Conservation (phyloP, 495 filamentous ascomycete genomes). For the Penicillium paradoxum region DNA sequence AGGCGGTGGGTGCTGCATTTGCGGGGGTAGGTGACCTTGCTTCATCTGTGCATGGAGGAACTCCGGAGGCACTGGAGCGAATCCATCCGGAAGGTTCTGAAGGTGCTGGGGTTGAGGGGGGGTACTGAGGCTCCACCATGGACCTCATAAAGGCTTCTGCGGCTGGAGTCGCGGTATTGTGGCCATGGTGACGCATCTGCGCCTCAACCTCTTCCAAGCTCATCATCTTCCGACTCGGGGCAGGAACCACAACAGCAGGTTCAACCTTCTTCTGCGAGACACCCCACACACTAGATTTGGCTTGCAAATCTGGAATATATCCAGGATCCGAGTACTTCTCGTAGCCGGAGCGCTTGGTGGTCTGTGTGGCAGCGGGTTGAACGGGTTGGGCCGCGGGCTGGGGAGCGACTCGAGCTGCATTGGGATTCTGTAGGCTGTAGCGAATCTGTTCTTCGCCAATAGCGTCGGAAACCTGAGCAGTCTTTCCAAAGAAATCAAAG, state of each 20-base stretch:
- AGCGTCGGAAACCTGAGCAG: constrained; percentile 75
- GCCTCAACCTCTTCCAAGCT: constrained; percentile 97
- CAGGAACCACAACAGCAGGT: constrained; percentile 9
- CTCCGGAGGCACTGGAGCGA: constrained; percentile 37
- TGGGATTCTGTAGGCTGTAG: constrained; percentile 62
- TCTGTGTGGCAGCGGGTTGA: constrained; percentile 21
- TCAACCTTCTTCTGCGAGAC: constrained; percentile 57
- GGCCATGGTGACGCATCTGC: constrained; percentile 70
- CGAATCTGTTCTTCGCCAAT: constrained; percentile 87
- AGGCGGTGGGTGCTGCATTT: constrained; percentile 46
- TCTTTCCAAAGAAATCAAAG: constrained; percentile 95
- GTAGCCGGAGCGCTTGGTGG: constrained; percentile 68
- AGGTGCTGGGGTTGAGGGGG: constrained; percentile 42
- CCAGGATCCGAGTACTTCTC: constrained; percentile 77
- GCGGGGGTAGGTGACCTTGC: constrained; percentile 38
- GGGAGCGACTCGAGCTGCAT: constrained; percentile 34
- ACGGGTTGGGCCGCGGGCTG: constrained; percentile 21
- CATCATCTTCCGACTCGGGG: constrained; percentile 64
- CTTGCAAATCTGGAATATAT: constrained; percentile 78
- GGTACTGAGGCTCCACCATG: constrained; percentile 28
- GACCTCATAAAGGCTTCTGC: constrained; percentile 32
- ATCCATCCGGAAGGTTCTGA: constrained; percentile 36
- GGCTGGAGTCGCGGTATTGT: constrained; percentile 37
- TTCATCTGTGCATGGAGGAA: constrained; percentile 51
- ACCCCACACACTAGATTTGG: constrained; percentile 91